Percentiles rank a stretch among this genome's conserved stretches.
These are phyloP conservation scores for Diddensiella caesifluorescens DNA, from an alignment of 805 yeast species.

Conservation along the genomic window DNA sequence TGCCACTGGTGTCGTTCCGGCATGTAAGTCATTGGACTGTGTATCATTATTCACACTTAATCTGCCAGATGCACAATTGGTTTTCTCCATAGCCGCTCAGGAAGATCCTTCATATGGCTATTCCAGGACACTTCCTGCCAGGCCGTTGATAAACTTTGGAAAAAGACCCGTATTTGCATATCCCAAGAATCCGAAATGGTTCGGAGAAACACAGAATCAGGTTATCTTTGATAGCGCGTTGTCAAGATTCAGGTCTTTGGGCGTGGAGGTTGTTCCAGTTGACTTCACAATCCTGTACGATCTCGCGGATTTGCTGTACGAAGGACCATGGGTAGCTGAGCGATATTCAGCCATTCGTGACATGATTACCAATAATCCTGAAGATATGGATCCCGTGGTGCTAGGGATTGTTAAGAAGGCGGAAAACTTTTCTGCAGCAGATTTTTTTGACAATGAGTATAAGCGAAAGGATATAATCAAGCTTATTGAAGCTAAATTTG, in stretches of 20 bases:
- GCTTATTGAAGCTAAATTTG: constrained; percentile 49
- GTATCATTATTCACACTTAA: constrained; percentile 79
- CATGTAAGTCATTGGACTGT: constrained; percentile 91
- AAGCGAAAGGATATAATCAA: constrained; percentile 76
- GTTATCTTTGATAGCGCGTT: constrained; percentile 60
- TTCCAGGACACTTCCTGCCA: constrained; percentile 67
- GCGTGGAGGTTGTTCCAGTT: constrained; percentile 55
- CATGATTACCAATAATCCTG: constrained; percentile 64
- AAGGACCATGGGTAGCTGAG: constrained; percentile 99
- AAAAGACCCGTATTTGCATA: constrained; percentile 64
- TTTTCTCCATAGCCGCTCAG: constrained; percentile 64
- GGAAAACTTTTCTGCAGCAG: constrained; percentile 70
- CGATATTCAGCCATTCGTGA: constrained; percentile 79
- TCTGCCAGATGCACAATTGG: constrained; percentile 75
- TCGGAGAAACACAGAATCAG: constrained; percentile 62
- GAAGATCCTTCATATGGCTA: constrained; percentile 74
- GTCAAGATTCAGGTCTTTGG: constrained; percentile 43
- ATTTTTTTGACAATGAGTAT: constrained; percentile 80
- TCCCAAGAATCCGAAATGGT: constrained; percentile 72
- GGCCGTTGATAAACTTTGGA: constrained; percentile 57
- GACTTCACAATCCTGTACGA: constrained; percentile 75
- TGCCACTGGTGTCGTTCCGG: constrained; percentile 91
- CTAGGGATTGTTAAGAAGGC: constrained; percentile 71
- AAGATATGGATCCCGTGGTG: constrained; percentile 81
- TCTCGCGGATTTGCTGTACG: constrained; percentile 82